Evolutionary conservation across 1,284 basidiomycete species (phyloP), one percentile per base, ranked within the genome.

Genomic region (Naganishia liquefaciens): DNA sequence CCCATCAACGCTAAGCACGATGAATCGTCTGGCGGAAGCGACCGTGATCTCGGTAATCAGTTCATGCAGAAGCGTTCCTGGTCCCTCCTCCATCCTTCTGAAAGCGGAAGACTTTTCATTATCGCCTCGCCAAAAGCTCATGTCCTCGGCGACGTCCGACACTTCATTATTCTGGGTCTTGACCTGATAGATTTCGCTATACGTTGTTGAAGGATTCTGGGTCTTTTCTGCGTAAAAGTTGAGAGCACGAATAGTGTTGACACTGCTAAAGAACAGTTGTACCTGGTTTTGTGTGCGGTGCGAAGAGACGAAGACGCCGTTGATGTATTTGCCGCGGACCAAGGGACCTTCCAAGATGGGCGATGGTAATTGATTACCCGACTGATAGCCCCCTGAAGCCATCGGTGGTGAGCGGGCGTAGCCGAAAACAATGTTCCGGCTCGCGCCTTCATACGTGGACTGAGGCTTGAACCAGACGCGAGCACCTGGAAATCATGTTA

Each of bases 1-100:
- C 1, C 92, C 93, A 40, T 86, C 87, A 71, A 90, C 91, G 23
- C 91, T 92, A 66, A 96, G 79, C 63, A 95, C 84, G 79, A 95
- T 85, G 75, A 94, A 94, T 71, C 90, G 87, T 54, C 85, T 83
- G 33, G 43, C 37, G 37, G 89, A 83, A 15, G 84, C 80, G 7
- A 88, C 84, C 13, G 85, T 85, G 71, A 89, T 87, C 74, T 95
- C 91, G 17, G 85, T 84, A 0, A 88, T 88, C 17, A 94, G 81
- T 75, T 94, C 90, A 71, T 65, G 64, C 40, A 60, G 19, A 28
- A 60, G 57, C 33, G 57, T 60, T 27, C 47, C 46, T 3, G 57
- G 46, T 25, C 43, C 49, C 21, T 60, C 57, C 23, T 60, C 57
- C 37, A 60, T 11, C 47, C 57, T 49, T 27, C 57, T 21, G 33